A percentile compares a stretch with the other conserved stretches of the same genome.
Evolutionary conservation across 805 yeast species (phyloP).

Genomic region (Ascoidea tarda): DNA sequence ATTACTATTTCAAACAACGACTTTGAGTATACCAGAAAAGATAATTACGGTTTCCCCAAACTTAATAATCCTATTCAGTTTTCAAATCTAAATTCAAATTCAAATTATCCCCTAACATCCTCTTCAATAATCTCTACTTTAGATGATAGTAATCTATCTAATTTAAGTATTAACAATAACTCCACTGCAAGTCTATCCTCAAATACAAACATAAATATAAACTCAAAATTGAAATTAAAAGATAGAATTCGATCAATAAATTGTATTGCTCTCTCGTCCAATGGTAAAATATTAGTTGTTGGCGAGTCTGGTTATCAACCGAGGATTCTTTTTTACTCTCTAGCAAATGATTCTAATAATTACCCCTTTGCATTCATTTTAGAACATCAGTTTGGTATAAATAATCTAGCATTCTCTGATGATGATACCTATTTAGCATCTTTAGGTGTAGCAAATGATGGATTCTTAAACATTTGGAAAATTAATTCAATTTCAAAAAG

Average conservation of each 20-base stretch:
- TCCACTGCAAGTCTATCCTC: background rate
- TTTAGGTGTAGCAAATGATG: slow-evolving; percentile 56
- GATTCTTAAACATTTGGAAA: slow-evolving; percentile 51
- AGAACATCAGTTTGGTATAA: slow-evolving; percentile 57
- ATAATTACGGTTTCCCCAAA: background rate
- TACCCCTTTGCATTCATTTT: slow-evolving; percentile 38
- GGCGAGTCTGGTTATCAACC: slow-evolving; percentile 67
- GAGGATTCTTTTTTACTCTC: slow-evolving; percentile 42
- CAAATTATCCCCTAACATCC: background rate
- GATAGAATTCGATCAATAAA: slow-evolving; percentile 36
- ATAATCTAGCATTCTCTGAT: slow-evolving; percentile 39
- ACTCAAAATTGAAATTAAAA: slow-evolving; percentile 6
- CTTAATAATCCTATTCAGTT: slow-evolving; percentile 1
- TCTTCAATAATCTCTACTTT: background rate
- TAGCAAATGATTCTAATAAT: slow-evolving; percentile 31
- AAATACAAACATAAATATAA: slow-evolving; percentile 7
- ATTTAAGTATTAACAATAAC: background rate
- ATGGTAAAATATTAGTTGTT: slow-evolving; percentile 39
- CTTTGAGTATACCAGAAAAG: background rate
- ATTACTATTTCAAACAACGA: background rate
- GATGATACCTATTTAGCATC: slow-evolving; percentile 43
- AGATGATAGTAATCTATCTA: background rate
- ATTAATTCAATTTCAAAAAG: slow-evolving; percentile 15
- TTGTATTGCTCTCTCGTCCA: slow-evolving; percentile 46
- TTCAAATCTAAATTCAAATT: background rate